Base-by-base conservation (phyloP, 2,329 filamentous ascomycete genomes). In the Phyllosticta paracitricarpa region DNA sequence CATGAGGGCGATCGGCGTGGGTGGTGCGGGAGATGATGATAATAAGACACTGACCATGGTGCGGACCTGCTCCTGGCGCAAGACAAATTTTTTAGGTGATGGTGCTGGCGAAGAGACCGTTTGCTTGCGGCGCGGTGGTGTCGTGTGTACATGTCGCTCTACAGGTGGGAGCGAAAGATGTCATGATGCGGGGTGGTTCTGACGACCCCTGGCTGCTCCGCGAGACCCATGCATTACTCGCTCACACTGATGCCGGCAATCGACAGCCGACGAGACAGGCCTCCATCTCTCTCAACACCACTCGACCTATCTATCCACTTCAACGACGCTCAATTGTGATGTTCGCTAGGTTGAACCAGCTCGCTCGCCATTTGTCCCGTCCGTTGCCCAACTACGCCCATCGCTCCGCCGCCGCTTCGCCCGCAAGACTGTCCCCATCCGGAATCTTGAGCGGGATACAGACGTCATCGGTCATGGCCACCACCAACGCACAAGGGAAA, bases 261-360 rank as follows among this genome's bases (percentile, higher is more conserved):
- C 57, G 58, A 60, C 51, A 48, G 30, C 35, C 53, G n/a, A 6
- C 51, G 30, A 25, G n/a, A 22, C 54, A 40, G 54, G 17, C 19
- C 59, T n/a, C 26, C 30, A 14, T 35, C 48, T 19, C 54, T 22
- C 51, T 22, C 22, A 40, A n/a, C 54, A 53, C 51, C 51, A 48
- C 28, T 8, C 35, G 54, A 54, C 33, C 33, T 10, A 40, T 17
- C 33, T 17, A 54, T 5, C 52, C 52, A 5, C 52, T 28, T 5
- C n/a, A 6, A 5, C 40, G 59, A 25, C 33, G 54, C 48, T 30
- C 54, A 24, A 9, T 12, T 53, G 26, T 28, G 8, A 96, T 96
- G 91, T 87, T 92, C 76, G 82, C 83, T 64, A 85, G 91, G 67
- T 74, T 96, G 62, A 85, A 82, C 57, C 89, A 91, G 72, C 72